phyloP scores from a whole-genome alignment of 805 yeast species.

The Candida jianshihensis region DNA sequence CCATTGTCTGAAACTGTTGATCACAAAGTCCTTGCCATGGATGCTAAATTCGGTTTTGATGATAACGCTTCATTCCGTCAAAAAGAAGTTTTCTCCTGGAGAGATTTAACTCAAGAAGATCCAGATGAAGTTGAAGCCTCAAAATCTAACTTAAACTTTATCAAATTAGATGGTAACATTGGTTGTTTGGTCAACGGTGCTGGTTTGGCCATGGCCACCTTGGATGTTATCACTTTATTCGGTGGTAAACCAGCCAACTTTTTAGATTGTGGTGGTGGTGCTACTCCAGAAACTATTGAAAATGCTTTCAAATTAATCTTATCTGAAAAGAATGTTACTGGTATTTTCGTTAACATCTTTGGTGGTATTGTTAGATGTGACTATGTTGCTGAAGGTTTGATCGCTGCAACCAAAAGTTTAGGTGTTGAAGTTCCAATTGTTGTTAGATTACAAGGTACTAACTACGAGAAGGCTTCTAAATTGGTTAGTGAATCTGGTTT shows the following conservation, averaged over 20 bases:
- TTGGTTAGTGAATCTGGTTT: conserved; percentile 84
- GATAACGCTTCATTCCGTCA: conserved; percentile 96
- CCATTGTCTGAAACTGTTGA: conserved; percentile 92
- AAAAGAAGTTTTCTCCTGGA: conserved; percentile 90
- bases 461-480: conserved; percentile 81
- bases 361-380: conserved; percentile 99
- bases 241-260: conserved; percentile 99
- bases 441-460: conserved; percentile 98
- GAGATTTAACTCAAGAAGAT: conserved; percentile 97
- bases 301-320: conserved; percentile 92
- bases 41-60: conserved; percentile 97
- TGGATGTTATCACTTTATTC: conserved; percentile 97
- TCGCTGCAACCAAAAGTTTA: conserved; percentile 89
- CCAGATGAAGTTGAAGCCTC: conserved; percentile 94
- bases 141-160: conserved; percentile 85
- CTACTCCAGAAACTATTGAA: conserved; percentile 97
- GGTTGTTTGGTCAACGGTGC: conserved; percentile 99
- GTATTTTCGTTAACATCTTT: conserved; percentile 95
- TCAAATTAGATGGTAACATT: conserved; percentile 96
- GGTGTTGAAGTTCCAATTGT: conserved; percentile 90
- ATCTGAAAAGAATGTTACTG: conserved; percentile 82
- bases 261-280: conserved; percentile 99
- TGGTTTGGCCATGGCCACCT: conserved; percentile 99
- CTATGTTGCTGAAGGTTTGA: conserved; percentile 95
- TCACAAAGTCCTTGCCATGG: conserved; percentile 93